A percentile compares a stretch with the other conserved stretches of the same genome.
Evolutionary conservation across 805 yeast species (phyloP).

Genomic region (Pichia cephalocereana): DNA sequence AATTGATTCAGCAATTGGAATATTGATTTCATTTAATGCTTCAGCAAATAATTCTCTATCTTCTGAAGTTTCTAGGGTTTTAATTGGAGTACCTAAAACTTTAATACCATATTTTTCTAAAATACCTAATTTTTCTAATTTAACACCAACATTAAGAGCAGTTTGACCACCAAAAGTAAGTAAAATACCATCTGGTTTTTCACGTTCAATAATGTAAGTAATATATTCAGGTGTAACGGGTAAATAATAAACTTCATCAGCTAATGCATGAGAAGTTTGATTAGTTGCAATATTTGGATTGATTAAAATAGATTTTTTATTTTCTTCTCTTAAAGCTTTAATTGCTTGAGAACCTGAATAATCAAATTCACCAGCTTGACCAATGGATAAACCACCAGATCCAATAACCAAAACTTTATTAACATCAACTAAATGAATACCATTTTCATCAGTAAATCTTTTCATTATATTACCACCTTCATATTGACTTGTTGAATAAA

Average conservation of each 20-base stretch:
- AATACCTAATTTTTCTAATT: constrained; percentile 89
- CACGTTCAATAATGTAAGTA: constrained; percentile 90
- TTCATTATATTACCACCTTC: constrained; percentile 57
- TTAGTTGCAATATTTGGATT: constrained; percentile 96
- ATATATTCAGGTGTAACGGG: constrained; percentile 98
- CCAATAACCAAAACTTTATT: constrained; percentile 86
- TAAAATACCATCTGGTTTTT: constrained; percentile 91
- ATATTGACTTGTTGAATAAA: constrained; percentile 29
- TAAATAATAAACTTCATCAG: constrained; percentile 89
- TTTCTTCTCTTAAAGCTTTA: constrained; percentile 87
- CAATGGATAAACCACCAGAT: constrained; percentile 94
- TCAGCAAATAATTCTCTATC: constrained; percentile 95
- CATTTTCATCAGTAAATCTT: constrained; percentile 49
- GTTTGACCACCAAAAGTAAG: constrained; percentile 99
- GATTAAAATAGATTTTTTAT: constrained; percentile 75
- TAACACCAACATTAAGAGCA: constrained; percentile 91
- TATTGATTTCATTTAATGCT: constrained; percentile 89
- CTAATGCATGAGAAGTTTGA: constrained; percentile 90
- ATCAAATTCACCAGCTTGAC: constrained; percentile 98
- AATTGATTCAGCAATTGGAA: constrained; percentile 94
- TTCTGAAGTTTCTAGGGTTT: constrained; percentile 92
- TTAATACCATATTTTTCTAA: constrained; percentile 84
- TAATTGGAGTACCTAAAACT: constrained; percentile 96
- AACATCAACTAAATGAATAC: constrained; percentile 69
- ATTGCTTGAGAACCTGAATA: constrained; percentile 97